phyloP scores from a whole-genome alignment of 2,329 filamentous ascomycete species.

The Aureobasidium mangrovei region DNA sequence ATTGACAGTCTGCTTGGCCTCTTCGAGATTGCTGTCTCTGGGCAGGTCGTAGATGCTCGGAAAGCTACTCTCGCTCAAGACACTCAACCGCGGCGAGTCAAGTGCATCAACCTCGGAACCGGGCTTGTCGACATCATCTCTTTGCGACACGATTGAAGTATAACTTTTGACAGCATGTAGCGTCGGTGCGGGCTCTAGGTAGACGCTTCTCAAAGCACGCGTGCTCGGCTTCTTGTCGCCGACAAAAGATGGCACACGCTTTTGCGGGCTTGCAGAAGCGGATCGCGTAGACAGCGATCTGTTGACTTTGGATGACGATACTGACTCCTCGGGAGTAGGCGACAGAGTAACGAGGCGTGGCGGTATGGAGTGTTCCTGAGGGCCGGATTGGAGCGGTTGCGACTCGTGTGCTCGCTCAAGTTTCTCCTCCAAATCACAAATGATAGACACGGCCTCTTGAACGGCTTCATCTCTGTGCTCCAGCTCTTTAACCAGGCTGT shows the following conservation, averaged over 20 bases:
- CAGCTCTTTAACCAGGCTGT: slow-evolving; percentile 50
- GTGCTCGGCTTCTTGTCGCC: slow-evolving; percentile 27
- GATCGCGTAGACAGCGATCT: not conserved
- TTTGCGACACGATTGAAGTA: slow-evolving; percentile 26
- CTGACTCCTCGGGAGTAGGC: not conserved
- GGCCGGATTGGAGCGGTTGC: not conserved
- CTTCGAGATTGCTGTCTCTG: not conserved
- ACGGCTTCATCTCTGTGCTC: slow-evolving; percentile 62
- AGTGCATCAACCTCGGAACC: slow-evolving; percentile 22
- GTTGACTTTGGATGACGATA: not conserved
- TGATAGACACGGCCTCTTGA: slow-evolving; percentile 61
- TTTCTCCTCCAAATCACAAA: slow-evolving; percentile 53
- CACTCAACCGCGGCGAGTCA: slow-evolving; percentile 28
- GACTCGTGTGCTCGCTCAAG: slow-evolving; percentile 14
- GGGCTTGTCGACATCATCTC: slow-evolving; percentile 22
- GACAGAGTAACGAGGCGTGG: not conserved
- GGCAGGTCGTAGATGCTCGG: slow-evolving; percentile 26
- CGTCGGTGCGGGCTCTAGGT: slow-evolving; percentile 23
- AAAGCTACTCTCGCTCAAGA: slow-evolving; percentile 31
- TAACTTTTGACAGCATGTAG: slow-evolving; percentile 29
- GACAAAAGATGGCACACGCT: slow-evolving; percentile 25
- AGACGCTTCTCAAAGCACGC: slow-evolving; percentile 28
- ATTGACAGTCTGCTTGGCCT: not conserved
- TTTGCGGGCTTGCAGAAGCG: slow-evolving; percentile 13
- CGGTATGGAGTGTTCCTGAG: no score